Conservation (phyloP, 768 basidiomycete genomes). For the Paxillus involutus region DNA sequence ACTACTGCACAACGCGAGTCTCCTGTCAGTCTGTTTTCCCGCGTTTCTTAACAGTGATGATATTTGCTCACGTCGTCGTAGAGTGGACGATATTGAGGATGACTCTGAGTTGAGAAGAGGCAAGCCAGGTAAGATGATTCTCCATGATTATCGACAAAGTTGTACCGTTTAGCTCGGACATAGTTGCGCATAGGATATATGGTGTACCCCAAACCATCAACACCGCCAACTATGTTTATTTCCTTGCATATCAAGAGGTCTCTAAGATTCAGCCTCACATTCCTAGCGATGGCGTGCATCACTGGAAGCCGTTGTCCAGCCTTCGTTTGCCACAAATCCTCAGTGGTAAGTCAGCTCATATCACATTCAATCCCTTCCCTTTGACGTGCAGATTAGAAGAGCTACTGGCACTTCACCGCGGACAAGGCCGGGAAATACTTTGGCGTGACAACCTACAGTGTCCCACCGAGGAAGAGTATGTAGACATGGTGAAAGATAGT, state of each 20-base stretch:
- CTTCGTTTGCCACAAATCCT: constrained; percentile 67
- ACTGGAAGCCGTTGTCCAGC: constrained; percentile 17
- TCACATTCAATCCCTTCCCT: not conserved
- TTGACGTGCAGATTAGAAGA: constrained; percentile 42
- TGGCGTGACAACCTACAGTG: constrained; percentile 92
- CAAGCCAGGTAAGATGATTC: constrained; percentile 58
- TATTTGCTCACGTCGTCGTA: constrained; percentile 29
- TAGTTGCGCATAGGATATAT: constrained; percentile 96
- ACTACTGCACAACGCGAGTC: constrained; percentile 91
- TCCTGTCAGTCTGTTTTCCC: constrained; percentile 59
- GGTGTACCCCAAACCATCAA: constrained; percentile 97
- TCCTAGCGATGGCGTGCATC: constrained; percentile 36
- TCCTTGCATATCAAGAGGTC: constrained; percentile 86
- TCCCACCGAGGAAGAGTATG: constrained; percentile 92
- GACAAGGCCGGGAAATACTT: constrained; percentile 89
- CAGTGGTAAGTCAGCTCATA: constrained; percentile 51
- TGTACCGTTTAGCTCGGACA: not conserved
- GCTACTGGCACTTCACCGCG: constrained; percentile 83
- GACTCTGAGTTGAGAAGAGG: constrained; percentile 85
- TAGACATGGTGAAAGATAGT: constrained; percentile 97
- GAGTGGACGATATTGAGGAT: constrained; percentile 96
- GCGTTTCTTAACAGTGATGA: not conserved
- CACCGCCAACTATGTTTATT: constrained; percentile 95
- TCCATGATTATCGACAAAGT: not conserved
- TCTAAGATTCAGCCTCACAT: constrained; percentile 37